phyloP scores from a whole-genome alignment of 1,284 basidiomycete species.

The Ustilago xerochloae region DNA sequence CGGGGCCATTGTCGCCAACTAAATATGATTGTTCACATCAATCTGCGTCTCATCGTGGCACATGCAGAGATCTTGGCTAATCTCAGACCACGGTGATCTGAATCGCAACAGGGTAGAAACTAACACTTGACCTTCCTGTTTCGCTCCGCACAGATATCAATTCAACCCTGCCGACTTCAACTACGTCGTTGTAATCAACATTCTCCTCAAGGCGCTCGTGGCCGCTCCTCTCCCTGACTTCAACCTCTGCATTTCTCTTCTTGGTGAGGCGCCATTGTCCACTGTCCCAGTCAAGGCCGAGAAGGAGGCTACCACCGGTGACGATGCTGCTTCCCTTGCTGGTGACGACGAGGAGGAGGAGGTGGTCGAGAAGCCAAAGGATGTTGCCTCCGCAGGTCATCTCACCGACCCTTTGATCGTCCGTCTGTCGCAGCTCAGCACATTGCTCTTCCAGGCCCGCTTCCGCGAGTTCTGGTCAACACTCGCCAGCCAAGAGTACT shows the following conservation, averaged over 20 bases:
- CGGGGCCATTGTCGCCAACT: background rate
- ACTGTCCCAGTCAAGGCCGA: slow-evolving; percentile 43
- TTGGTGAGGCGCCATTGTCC: slow-evolving; percentile 74
- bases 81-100: too few species aligned
- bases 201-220: slow-evolving; percentile 90
- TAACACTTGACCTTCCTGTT: slow-evolving; percentile 6
- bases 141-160: slow-evolving; percentile 78
- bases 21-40: background rate
- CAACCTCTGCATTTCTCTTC: slow-evolving; percentile 87
- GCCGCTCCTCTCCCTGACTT: slow-evolving; percentile 85
- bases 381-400: slow-evolving; percentile 68
- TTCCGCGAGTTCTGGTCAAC: slow-evolving; percentile 89
- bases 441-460: slow-evolving; percentile 83
- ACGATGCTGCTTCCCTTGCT: slow-evolving; percentile 31
- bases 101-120: too few species aligned
- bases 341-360: slow-evolving; percentile 45
- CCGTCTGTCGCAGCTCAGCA: slow-evolving; percentile 78
- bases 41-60: background rate
- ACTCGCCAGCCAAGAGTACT: slow-evolving; percentile 70
- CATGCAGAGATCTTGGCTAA: too few species aligned
- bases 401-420: slow-evolving; percentile 75
- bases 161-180: slow-evolving; percentile 95
- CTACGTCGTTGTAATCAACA: slow-evolving; percentile 90
- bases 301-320: slow-evolving; percentile 36
- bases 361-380: slow-evolving; percentile 50